phyloP scores from a whole-genome alignment of 257 asterid species.

The Thymus mandschuricus region DNA sequence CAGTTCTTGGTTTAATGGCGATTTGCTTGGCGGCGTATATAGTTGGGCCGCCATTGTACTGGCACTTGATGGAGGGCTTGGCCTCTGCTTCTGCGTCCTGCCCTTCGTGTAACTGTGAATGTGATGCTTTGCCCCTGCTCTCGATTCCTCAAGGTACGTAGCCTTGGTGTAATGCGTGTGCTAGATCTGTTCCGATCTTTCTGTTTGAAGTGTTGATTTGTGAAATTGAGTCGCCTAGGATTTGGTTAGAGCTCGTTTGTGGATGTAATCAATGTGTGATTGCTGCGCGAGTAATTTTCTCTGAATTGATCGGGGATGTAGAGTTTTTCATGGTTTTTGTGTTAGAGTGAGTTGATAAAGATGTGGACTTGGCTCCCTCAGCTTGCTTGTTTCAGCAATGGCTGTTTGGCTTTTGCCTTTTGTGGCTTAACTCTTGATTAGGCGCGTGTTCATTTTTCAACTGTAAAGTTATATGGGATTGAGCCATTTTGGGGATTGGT shows the following conservation, averaged over 20 bases:
- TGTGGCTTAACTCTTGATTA: conserved; percentile 16
- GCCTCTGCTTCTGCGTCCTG: conserved; percentile 71
- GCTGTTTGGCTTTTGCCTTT: not conserved
- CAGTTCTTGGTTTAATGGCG: conserved; percentile 62
- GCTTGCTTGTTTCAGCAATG: conserved; percentile 20
- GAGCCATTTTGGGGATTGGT: conserved; percentile 3
- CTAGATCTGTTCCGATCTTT: conserved; percentile 43
- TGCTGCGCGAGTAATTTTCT: not conserved
- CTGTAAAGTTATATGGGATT: conserved; percentile 11
- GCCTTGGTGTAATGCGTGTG: not conserved
- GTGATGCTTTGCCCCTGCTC: conserved; percentile 69
- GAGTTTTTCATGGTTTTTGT: conserved; percentile 8
- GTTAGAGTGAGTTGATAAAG: conserved; percentile 9
- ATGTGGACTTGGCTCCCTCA: conserved; percentile 27
- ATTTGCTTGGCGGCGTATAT: conserved; percentile 67
- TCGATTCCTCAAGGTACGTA: conserved; percentile 65
- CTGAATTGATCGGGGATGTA: conserved; percentile 3
- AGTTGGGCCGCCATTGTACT: conserved; percentile 85
- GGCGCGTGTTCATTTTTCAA: not conserved
- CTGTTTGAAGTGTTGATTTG: conserved; percentile 27
- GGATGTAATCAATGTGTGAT: not conserved
- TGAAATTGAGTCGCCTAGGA: not conserved
- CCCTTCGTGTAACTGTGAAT: conserved; percentile 78
- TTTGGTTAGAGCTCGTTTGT: conserved; percentile 17
- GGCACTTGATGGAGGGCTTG: conserved; percentile 81